These are phyloP conservation scores for Pythium guiyangense DNA, from an alignment of 352 stramenopile species.

Conservation along the genomic window DNA sequence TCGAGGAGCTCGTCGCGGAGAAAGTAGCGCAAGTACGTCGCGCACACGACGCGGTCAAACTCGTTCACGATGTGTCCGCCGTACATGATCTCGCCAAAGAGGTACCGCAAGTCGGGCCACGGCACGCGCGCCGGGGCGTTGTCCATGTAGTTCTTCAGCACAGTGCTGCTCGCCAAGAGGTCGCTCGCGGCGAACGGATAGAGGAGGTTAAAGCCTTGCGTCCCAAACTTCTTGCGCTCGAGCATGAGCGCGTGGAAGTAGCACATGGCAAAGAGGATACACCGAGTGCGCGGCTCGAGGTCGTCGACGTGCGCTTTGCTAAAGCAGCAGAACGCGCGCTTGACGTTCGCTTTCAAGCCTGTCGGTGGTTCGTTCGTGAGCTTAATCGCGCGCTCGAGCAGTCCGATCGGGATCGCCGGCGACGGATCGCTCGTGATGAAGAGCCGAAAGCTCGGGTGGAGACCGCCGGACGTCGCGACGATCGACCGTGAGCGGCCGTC, in stretches of 20 bases:
- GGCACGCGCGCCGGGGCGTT: constrained; percentile 84
- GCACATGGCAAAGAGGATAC: constrained; percentile 89
- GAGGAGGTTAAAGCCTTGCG: constrained; percentile 88
- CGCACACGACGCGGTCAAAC: constrained; percentile 69
- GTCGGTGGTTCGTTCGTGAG: constrained; percentile 86
- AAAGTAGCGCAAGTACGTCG: constrained; percentile 86
- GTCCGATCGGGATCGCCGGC: constrained; percentile 76
- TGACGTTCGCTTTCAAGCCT: constrained; percentile 87
- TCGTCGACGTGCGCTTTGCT: constrained; percentile 74
- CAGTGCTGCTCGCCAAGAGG: constrained; percentile 74
- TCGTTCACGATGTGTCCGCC: constrained; percentile 87
- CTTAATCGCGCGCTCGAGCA: constrained; percentile 89
- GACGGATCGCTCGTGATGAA: constrained; percentile 91
- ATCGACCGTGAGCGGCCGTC: constrained; percentile 20
- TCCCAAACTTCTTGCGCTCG: constrained; percentile 89
- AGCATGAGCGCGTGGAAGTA: constrained; percentile 93
- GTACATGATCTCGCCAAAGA: constrained; percentile 90
- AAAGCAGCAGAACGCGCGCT: constrained; percentile 81
- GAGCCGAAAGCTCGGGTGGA: constrained; percentile 81
- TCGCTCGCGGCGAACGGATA: constrained; percentile 90
- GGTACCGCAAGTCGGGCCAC: constrained; percentile 87
- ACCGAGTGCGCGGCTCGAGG: constrained; percentile 75
- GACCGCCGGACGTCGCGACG: constrained; percentile 18
- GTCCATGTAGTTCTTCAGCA: constrained; percentile 92
- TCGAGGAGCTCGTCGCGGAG: constrained; percentile 87